Evolutionary conservation across 139 green algal genomes (phyloP), one percentile per base, ranked within the genome.

Genomic region (Ostreobium quekettii): DNA sequence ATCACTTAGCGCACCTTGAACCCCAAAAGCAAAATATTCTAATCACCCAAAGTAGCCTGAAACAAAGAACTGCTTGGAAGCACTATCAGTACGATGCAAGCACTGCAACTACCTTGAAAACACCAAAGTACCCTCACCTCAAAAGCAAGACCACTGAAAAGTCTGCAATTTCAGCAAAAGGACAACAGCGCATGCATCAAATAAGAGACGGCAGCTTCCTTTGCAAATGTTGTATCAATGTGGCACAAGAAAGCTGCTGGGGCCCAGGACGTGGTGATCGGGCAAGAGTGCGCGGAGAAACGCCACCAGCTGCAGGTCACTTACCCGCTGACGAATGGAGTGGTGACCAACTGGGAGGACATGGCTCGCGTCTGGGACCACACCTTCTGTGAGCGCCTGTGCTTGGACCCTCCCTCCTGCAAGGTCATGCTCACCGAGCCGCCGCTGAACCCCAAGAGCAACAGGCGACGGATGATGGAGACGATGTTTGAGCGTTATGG

Each of bases 391-490:
- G 33, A 70, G 22, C 47, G 69, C 42, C 68, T 88, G 26, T 42
- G 62, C 35, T 38, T 83, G 37, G 70, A 87, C 60, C 67, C 81
- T 0, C 32, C 36, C 3, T 73, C 81, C 47, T 84, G 68, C 67
- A 78, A 78, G 28, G 83, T 93, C 47, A 67, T 90, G 70, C 70
- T 92, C 1, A 90, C 85, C n/a, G 85, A 93, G 29, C 77, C 86
- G 3, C 82, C 79, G 0, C 62, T 90, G 8, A 90, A 87, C 71
- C 76, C 80, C 0, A 73, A 33, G 2, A 73, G 66, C 48, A 87
- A 86, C 72, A 60, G 81, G 0, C 65, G 83, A 31, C 36, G 67
- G 2, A 83, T 91, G 70, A 35, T 95, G 11, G 65, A 89, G 62
- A 77, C 67, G 30, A 89, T 92, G 83, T 89, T 93, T 74, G 83